phyloP scores from a whole-genome alignment of 768 basidiomycete genomes.

The Hortiboletus campestris region DNA sequence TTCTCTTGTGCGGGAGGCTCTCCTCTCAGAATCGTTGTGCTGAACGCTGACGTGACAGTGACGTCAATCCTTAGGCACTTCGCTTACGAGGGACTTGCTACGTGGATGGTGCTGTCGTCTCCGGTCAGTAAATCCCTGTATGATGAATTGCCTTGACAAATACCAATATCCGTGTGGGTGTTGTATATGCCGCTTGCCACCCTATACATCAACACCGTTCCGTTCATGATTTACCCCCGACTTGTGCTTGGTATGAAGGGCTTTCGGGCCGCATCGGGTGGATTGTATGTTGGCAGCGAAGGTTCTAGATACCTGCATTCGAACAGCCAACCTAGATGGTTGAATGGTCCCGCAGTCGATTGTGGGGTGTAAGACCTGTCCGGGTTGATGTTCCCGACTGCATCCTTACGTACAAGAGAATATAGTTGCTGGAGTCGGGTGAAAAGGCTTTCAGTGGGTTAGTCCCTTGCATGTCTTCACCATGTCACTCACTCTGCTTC shows the following conservation, averaged over 20 bases:
- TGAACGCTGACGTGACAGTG: not conserved
- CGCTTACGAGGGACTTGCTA: not conserved
- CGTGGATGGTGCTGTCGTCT: not conserved
- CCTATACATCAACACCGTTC: not conserved
- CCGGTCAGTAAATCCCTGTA: not conserved
- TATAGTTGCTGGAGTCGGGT: too few species aligned
- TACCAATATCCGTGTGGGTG: not conserved
- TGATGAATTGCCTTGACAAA: not conserved
- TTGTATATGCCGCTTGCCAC: not conserved
- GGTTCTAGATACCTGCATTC: not conserved
- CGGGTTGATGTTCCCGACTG: too few species aligned
- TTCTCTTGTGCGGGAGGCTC: slow-evolving; percentile 4
- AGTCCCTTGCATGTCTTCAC: too few species aligned
- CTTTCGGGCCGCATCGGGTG: not conserved
- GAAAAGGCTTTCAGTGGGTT: too few species aligned
- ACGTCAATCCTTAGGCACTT: slow-evolving; percentile 7
- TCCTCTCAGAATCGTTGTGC: not conserved
- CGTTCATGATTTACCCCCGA: slow-evolving; percentile 7
- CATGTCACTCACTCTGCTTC: too few species aligned
- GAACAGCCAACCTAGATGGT: not conserved
- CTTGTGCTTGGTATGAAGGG: slow-evolving; percentile 5
- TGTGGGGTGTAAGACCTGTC: too few species aligned
- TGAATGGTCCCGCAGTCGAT: not conserved
- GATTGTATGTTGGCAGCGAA: not conserved
- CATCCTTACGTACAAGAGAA: too few species aligned